A percentile compares a stretch with the other conserved stretches of the same genome.
These are phyloP conservation scores for Massarina eburnea DNA, from an alignment of 2,329 filamentous ascomycete genomes.

Conservation along the genomic window DNA sequence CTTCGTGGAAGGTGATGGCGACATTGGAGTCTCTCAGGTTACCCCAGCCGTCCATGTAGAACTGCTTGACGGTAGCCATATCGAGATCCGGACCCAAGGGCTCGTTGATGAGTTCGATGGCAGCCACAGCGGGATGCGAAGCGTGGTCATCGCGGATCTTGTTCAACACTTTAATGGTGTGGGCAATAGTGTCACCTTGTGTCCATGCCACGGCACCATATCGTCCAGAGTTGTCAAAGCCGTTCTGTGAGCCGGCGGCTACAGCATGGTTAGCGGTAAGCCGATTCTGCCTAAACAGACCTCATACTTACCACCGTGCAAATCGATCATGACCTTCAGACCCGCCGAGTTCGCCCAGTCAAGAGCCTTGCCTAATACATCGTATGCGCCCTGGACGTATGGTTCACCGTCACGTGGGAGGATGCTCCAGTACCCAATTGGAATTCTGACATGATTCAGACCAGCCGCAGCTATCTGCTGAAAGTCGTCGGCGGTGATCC, in stretches of 20 bases:
- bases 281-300: not conserved
- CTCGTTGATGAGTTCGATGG: conserved; percentile 53
- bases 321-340: conserved; percentile 67
- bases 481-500: conserved; percentile 59
- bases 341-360: conserved; percentile 60
- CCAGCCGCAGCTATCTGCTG: conserved; percentile 57
- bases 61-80: conserved; percentile 47
- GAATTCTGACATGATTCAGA: conserved; percentile 66
- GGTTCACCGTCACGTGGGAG: conserved; percentile 56
- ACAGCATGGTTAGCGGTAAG: conserved; percentile 2
- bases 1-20: conserved; percentile 51
- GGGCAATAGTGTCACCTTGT: conserved; percentile 45
- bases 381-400: conserved; percentile 64
- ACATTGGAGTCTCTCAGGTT: conserved; percentile 46
- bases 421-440: conserved; percentile 67
- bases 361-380: conserved; percentile 59
- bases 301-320: conserved; percentile 64
- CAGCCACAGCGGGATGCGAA: conserved; percentile 47
- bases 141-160: conserved; percentile 51
- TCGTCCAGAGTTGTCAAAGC: conserved; percentile 67
- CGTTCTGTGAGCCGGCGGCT: conserved; percentile 66
- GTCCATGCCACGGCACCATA: conserved; percentile 50
- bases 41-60: conserved; percentile 54
- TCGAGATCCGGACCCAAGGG: conserved; percentile 47
- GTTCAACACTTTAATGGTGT: conserved; percentile 48